Evolutionary conservation across 306 rosid genomes (phyloP).

Genomic region (Lupinus albus): DNA sequence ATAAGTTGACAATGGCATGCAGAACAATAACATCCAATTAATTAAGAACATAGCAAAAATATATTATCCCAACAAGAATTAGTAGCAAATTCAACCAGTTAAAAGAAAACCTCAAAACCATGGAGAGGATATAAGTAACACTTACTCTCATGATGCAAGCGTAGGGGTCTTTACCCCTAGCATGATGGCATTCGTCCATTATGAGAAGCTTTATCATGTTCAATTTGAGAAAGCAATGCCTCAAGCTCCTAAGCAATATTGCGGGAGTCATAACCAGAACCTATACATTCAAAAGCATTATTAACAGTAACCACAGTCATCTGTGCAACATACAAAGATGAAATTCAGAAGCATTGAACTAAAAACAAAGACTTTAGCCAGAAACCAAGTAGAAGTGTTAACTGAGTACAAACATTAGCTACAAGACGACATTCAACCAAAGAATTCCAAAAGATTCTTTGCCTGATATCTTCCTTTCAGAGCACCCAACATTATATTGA

Average conservation of each 20-base stretch:
- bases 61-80: slow-evolving; percentile 6
- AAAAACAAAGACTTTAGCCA: background rate
- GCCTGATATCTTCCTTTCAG: background rate
- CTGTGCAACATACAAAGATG: slow-evolving; percentile 8
- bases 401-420: background rate
- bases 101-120: slow-evolving; percentile 3
- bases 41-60: slow-evolving; percentile 8
- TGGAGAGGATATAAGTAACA: slow-evolving; percentile 30
- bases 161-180: slow-evolving; percentile 67
- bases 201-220: slow-evolving; percentile 76
- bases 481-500: background rate
- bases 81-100: slow-evolving; percentile 8
- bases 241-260: slow-evolving; percentile 68
- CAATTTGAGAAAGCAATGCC: slow-evolving; percentile 68
- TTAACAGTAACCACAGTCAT: background rate
- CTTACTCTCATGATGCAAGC: slow-evolving; percentile 81
- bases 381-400: background rate
- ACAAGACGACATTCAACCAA: background rate
- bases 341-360: slow-evolving; percentile 23
- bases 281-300: slow-evolving; percentile 46
- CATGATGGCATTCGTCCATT: slow-evolving; percentile 92
- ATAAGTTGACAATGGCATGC: background rate
- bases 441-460: background rate
- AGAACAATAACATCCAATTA: slow-evolving; percentile 17
- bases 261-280: slow-evolving; percentile 89